Percentiles rank a stretch among this genome's conserved stretches.
Conservation (phyloP, 192 early-diverging fungal species). For the Coemansia sp. region DNA sequence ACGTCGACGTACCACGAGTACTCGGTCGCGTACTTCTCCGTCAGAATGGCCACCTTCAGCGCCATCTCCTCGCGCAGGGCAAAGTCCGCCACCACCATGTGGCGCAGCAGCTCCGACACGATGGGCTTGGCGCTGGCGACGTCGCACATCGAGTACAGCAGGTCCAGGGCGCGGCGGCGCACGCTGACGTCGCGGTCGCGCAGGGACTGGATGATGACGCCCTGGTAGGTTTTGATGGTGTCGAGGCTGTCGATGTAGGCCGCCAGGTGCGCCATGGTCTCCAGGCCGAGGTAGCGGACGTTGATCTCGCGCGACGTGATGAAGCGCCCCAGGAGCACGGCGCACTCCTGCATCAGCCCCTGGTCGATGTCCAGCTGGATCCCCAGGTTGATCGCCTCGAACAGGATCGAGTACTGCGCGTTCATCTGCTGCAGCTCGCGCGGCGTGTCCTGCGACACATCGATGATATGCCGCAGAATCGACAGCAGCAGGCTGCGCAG, state of each 20-base stretch:
- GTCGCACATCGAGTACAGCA: conserved; percentile 98
- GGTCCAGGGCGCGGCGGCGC: conserved; percentile 88
- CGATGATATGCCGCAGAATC: conserved; percentile 79
- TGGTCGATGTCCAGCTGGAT: conserved; percentile 93
- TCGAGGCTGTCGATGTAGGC: conserved; percentile 80
- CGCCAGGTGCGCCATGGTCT: conserved; percentile 96
- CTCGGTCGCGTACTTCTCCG: conserved; percentile 97
- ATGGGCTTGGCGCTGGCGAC: conserved; percentile 79
- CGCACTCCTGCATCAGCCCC: conserved; percentile 80
- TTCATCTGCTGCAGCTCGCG: conserved; percentile 98
- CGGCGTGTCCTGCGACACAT: conserved; percentile 82
- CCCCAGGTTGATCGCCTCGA: conserved; percentile 95
- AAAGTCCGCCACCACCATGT: conserved; percentile 86
- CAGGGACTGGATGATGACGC: conserved; percentile 86
- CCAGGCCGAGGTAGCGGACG: conserved; percentile 93
- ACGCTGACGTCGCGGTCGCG: conserved; percentile 99
- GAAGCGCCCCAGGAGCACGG: conserved; percentile 80
- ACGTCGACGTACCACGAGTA: conserved; percentile 99
- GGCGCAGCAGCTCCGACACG: conserved; percentile 89
- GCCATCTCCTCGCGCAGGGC: conserved; percentile 97
- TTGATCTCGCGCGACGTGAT: conserved; percentile 97
- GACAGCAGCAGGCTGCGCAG: conserved; percentile 65
- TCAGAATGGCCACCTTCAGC: conserved; percentile 97
- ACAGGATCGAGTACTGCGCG: conserved; percentile 95
- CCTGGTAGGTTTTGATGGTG: conserved; percentile 79